Conservation (phyloP, 1,284 basidiomycete species). For the Phylloporus sp. region DNA sequence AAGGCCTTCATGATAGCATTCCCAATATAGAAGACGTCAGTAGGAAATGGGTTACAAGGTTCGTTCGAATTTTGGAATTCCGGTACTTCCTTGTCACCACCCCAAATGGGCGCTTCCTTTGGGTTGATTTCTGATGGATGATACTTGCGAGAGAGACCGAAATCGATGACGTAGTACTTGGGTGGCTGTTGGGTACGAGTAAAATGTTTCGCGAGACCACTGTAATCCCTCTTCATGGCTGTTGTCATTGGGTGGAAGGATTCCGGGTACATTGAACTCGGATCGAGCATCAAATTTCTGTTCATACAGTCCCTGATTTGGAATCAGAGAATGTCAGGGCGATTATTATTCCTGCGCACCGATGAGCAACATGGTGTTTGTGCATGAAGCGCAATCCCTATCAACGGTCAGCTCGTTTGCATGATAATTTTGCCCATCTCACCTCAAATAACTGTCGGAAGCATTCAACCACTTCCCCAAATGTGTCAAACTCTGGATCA, state of each 20-base stretch:
- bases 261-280: conserved; percentile 29
- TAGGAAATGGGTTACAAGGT: conserved; percentile 33
- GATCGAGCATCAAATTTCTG: conserved; percentile 47
- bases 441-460: conserved; percentile 37
- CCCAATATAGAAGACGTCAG: conserved; percentile 38
- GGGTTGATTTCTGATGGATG: conserved; percentile 26
- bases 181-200: conserved; percentile 25
- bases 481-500: background rate
- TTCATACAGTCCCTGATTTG: conserved; percentile 17
- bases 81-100: conserved; percentile 40
- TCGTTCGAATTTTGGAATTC: conserved; percentile 33
- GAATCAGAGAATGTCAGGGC: background rate
- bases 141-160: conserved; percentile 41
- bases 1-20: conserved; percentile 25
- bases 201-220: conserved; percentile 6
- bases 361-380: background rate
- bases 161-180: conserved; percentile 35
- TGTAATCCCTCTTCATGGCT: conserved; percentile 7
- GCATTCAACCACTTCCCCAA: conserved; percentile 16
- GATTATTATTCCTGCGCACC: background rate
- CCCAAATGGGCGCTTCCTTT: conserved; percentile 27
- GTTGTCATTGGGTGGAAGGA: conserved; percentile 20
- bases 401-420: background rate
- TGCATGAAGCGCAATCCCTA: conserved; percentile 27
- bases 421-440: background rate